Evolutionary conservation across 805 yeast species (phyloP), one percentile per base, ranked within the genome.

Genomic region (Wickerhamiella allomyrinae): DNA sequence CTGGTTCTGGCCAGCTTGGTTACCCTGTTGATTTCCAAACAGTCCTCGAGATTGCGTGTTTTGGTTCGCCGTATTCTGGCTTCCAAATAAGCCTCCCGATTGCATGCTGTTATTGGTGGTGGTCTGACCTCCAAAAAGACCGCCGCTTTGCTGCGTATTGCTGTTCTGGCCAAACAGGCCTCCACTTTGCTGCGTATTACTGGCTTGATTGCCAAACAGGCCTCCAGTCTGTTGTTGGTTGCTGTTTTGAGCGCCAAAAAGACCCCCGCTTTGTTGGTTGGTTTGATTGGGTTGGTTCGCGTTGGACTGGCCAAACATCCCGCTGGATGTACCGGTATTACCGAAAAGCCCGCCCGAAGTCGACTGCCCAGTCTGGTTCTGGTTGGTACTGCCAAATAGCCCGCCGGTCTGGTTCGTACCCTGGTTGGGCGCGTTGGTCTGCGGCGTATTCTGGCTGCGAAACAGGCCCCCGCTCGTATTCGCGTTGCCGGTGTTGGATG

Each of bases 381-480:
- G 22, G n/a, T 17, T 40, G 27, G 39, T 40, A 36, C 41, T 43
- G 34, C 59, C 57, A 39, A 54, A 55, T 13, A 54, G 43, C 9
- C 57, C 56, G 7, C 54, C 53, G 7, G 41, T 17, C 8, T 24
- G 33, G 19, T 37, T 29, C n/a, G 35, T 7, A 7, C 20, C 15
- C 10, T 15, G 20, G 15, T 21, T 15, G 5, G 5, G 39, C 22
- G 17, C 19, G 43, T 39, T 39, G 35, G 40, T 23, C 19, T 17
- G 37, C 29, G 39, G 20, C 5, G 37, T 20, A 17, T 27, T 41
- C 8, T 46, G 53, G 39, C 50, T 46, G 7, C 71, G 70, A 52
- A 66, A 64, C 24, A 62, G 45, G 1, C 66, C 67, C 2, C 65
- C 63, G 10, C 57, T 15, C 13, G 36, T 15, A 23, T 22, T 8